Conservation (phyloP, 106 monocot species). For the Acorus gramineus region DNA sequence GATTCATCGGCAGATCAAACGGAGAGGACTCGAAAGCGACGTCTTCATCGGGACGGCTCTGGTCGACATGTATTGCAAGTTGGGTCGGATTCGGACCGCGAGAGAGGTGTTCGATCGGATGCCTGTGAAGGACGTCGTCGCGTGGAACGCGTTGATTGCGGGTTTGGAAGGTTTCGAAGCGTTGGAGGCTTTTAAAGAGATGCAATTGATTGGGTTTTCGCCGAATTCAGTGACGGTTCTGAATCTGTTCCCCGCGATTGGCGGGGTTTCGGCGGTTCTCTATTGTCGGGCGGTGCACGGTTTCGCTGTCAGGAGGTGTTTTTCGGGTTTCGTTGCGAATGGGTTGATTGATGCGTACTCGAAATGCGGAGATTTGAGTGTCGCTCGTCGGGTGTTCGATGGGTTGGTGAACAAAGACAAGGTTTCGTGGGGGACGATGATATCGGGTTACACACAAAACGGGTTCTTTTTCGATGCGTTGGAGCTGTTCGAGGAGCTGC, state of each 20-base stretch:
- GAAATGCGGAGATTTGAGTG: constrained; percentile 34
- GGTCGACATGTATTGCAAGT: constrained; percentile 51
- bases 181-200: constrained; percentile 29
- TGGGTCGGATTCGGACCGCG: constrained; percentile 30
- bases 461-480: constrained; percentile 34
- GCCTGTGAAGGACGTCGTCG: constrained; percentile 32
- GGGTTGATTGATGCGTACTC: constrained; percentile 65
- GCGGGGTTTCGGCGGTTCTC: constrained; percentile 17
- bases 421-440: constrained; percentile 68
- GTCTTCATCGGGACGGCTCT: constrained; percentile 47
- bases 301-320: constrained; percentile 27
- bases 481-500: constrained; percentile 42
- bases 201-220: constrained; percentile 14
- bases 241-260: constrained; percentile 56
- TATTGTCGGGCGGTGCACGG: constrained; percentile 48
- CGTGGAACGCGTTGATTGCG: constrained; percentile 65
- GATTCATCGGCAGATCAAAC: constrained; percentile 23
- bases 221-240: constrained; percentile 48
- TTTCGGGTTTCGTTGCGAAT: constrained; percentile 27
- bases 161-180: constrained; percentile 37
- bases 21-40: constrained; percentile 31
- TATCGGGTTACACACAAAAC: constrained; percentile 48
- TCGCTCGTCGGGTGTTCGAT: constrained; percentile 43
- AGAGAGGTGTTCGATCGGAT: constrained; percentile 50
- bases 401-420: constrained; percentile 33